Conservation (phyloP, 1,139 yeast species). For the Suhomyces bolitotheri region DNA sequence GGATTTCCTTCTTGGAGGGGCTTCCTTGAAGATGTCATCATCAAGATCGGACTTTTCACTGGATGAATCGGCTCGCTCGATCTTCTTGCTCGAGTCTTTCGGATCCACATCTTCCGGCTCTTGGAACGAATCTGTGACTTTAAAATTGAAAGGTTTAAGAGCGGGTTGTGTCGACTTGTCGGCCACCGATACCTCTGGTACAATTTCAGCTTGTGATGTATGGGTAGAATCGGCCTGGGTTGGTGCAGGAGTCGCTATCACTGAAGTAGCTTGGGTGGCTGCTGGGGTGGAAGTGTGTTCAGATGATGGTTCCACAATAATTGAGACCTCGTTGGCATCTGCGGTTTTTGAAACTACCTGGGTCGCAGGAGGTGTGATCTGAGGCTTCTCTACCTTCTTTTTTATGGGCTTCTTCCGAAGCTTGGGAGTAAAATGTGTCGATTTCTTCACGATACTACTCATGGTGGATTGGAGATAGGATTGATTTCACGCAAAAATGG, state of each 20-base stretch:
- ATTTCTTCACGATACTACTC: conserved; percentile 53
- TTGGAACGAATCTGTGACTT: conserved; percentile 2
- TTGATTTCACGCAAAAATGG: too few species aligned
- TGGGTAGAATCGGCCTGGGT: conserved; percentile 2
- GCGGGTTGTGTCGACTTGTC: not conserved
- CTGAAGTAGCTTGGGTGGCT: conserved; percentile 1
- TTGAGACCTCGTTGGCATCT: not conserved
- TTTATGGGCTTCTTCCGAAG: conserved; percentile 29
- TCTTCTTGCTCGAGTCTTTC: conserved; percentile 21
- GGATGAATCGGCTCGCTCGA: conserved; percentile 7
- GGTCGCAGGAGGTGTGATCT: conserved; percentile 29
- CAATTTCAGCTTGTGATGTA: not conserved
- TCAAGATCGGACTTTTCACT: conserved; percentile 19
- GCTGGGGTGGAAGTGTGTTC: conserved; percentile 1
- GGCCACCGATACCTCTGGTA: not conserved
- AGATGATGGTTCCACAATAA: not conserved
- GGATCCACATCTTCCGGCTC: conserved; percentile 34
- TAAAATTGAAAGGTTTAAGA: conserved; percentile 9
- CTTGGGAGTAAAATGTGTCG: conserved; percentile 44
- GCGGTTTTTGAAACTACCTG: conserved; percentile 15
- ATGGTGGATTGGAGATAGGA: too few species aligned
- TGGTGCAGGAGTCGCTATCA: conserved; percentile 3
- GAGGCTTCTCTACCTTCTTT: conserved; percentile 26
- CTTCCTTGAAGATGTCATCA: conserved; percentile 33
- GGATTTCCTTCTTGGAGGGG: conserved; percentile 28